Base-by-base conservation (phyloP, 2,329 filamentous ascomycete genomes). In the Alternaria conjuncta region DNA sequence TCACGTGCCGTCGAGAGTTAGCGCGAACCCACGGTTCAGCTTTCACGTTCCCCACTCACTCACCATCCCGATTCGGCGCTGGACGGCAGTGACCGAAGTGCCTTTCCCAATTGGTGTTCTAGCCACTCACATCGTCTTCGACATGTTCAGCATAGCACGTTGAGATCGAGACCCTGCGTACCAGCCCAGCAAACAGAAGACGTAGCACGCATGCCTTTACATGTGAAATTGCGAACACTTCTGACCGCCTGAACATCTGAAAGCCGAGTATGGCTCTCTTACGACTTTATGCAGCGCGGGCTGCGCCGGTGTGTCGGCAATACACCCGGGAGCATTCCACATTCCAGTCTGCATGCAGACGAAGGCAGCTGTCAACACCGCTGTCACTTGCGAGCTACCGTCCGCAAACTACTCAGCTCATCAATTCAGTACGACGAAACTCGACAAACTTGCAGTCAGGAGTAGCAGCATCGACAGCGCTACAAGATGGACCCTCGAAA, bases 1-100 rank as follows among this genome's bases (percentile, higher is more conserved):
- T 70, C 65, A 70, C 65, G 65, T 70, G 65, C 9, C 10, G 26
- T 46, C 63, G 67, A 41, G 63, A 21, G 46, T 45, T 70, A 66
- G 65, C 60, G 65, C 55, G 63, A 58, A 60, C 43, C 36, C 9
- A 41, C 6, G 45, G 36, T 30, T 36, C 49, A 51, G 32, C 49
- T 25, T 36, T 44, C 54, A 28, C 49, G 30, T 28, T 49, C 50
- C 46, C 53, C 58, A 60, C 60, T 57, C 63, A 61, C 47, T 18
- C 50, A 54, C 41, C 21, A 9, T 20, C 32, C 53, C 15, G 20
- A 44, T 11, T 10, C 13, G 25, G 26, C 21, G 10, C 10, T 41
- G 36, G 36, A 32, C 28, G 28, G 20, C 49, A n/a, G 28, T 36
- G 13, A 36, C 13, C 20, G 2, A 36, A n/a, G 26, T 53, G 30